A percentile compares a stretch with the other conserved stretches of the same genome.
Evolutionary conservation across 345 rosid species (phyloP).

Genomic region (Euphorbia lathyris): DNA sequence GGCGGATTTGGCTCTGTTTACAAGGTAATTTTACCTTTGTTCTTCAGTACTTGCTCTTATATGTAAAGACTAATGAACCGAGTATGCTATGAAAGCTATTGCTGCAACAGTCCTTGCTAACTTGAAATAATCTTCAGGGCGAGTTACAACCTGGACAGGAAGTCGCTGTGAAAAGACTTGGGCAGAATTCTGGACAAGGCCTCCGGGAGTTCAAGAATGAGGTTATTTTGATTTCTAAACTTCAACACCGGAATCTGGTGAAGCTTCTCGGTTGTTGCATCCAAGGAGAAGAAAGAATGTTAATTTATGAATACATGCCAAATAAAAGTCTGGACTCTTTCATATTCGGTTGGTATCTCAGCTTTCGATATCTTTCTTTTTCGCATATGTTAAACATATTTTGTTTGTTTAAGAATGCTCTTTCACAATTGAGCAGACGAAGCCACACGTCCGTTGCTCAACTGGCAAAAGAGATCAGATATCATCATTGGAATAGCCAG

Average conservation of each 20-base stretch:
- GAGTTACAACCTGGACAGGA: constrained; percentile 13
- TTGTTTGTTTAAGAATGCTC: too few relatives aligned
- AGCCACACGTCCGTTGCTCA: constrained; percentile 1
- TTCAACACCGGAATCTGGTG: constrained; percentile 25
- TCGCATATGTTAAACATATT: too few relatives aligned
- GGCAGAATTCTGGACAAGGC: constrained; percentile 22
- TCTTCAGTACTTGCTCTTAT: too few relatives aligned
- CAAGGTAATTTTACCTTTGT: constrained; percentile 9
- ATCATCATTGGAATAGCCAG: constrained; percentile 19
- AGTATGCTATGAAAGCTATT: not conserved
- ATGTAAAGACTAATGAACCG: too few relatives aligned
- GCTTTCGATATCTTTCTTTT: not conserved
- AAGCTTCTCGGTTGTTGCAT: constrained; percentile 18
- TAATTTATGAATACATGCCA: constrained; percentile 19
- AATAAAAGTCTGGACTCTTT: constrained; percentile 24
- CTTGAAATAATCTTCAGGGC: not conserved
- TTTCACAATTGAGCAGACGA: constrained; percentile 8
- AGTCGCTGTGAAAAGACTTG: constrained; percentile 21
- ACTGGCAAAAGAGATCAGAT: constrained; percentile 13
- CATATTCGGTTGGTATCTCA: constrained; percentile 17
- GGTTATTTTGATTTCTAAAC: constrained; percentile 19
- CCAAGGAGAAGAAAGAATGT: constrained; percentile 16
- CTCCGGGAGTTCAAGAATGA: constrained; percentile 23
- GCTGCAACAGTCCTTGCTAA: not conserved
- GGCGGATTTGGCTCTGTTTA: constrained; percentile 21